phyloP scores from a whole-genome alignment of 768 basidiomycete species.

The Mycena chlorophos region DNA sequence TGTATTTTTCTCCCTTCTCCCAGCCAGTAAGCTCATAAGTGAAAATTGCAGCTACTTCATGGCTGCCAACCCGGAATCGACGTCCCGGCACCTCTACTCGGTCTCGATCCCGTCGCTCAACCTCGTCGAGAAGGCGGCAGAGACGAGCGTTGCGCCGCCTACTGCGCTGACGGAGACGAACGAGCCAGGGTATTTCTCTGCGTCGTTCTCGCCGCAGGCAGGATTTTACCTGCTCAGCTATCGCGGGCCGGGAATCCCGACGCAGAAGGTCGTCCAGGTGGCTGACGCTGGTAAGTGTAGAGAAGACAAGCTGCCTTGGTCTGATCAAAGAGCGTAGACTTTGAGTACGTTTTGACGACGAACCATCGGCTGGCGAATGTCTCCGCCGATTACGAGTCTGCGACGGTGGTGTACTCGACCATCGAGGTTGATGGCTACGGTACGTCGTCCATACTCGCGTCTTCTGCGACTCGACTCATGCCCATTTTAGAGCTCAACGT shows the following conservation, averaged over 20 bases:
- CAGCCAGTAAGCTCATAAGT: conserved; percentile 20
- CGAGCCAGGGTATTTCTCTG: conserved; percentile 57
- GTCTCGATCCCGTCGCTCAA: conserved; percentile 62
- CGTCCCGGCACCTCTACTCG: conserved; percentile 82
- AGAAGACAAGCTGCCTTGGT: conserved; percentile 1
- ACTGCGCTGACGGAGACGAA: conserved; percentile 31
- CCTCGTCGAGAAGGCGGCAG: conserved; percentile 36
- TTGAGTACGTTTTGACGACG: conserved; percentile 65
- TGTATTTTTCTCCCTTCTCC: conserved; percentile 20
- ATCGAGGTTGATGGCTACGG: conserved; percentile 83
- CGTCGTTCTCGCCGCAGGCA: conserved; percentile 80
- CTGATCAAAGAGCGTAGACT: conserved; percentile 39
- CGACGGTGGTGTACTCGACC: conserved; percentile 68
- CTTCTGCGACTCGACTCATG: conserved; percentile 22
- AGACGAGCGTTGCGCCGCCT: conserved; percentile 58
- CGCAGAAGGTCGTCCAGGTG: conserved; percentile 75
- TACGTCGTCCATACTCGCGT: conserved; percentile 33
- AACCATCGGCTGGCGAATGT: conserved; percentile 68
- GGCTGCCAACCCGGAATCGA: conserved; percentile 80
- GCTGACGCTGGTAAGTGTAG: conserved; percentile 38
- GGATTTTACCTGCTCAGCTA: conserved; percentile 85
- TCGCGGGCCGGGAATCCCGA: conserved; percentile 79
- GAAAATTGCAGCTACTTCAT: conserved; percentile 72
- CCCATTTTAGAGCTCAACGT: conserved; percentile 74
- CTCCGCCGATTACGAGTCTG: conserved; percentile 66